phyloP scores from a whole-genome alignment of 345 rosid species.

The Atalantia buxifolia region DNA sequence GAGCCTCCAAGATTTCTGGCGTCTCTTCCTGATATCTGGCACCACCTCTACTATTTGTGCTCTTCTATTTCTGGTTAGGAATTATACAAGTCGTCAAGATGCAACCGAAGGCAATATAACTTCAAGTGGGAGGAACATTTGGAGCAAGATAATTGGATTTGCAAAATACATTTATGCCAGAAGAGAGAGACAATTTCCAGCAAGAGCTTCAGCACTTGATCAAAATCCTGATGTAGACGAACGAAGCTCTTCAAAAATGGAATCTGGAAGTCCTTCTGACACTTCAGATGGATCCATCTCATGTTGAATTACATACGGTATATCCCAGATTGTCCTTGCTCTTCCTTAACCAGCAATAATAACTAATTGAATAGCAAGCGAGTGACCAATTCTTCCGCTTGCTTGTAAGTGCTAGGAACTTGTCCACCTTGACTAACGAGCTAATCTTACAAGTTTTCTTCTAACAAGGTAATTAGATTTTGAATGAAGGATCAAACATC shows the following conservation, averaged over 20 bases:
- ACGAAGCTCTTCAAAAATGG: constrained; percentile 14
- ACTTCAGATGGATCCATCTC: background rate
- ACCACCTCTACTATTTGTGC: constrained; percentile 33
- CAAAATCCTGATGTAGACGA: constrained; percentile 3
- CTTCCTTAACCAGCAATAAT: too few species aligned
- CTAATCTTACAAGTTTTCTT: too few species aligned
- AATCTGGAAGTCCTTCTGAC: background rate
- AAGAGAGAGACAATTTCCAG: background rate
- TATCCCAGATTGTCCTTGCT: background rate
- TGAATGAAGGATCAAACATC: too few species aligned
- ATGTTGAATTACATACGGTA: background rate
- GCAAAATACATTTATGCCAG: constrained; percentile 17
- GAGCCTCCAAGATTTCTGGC: constrained; percentile 37
- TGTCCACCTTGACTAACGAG: too few species aligned
- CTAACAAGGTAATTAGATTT: too few species aligned
- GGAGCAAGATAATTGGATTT: constrained; percentile 16
- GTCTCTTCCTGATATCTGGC: constrained; percentile 27
- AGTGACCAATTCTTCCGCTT: too few species aligned
- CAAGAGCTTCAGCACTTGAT: background rate
- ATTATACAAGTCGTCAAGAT: background rate
- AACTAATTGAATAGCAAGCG: too few species aligned
- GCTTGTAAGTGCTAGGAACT: too few species aligned
- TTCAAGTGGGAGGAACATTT: constrained; percentile 3
- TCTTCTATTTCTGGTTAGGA: constrained; percentile 24
- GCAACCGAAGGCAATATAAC: constrained; percentile 2